Conservation (phyloP, 2,329 filamentous ascomycete species). For the Neonectria ditissima region DNA sequence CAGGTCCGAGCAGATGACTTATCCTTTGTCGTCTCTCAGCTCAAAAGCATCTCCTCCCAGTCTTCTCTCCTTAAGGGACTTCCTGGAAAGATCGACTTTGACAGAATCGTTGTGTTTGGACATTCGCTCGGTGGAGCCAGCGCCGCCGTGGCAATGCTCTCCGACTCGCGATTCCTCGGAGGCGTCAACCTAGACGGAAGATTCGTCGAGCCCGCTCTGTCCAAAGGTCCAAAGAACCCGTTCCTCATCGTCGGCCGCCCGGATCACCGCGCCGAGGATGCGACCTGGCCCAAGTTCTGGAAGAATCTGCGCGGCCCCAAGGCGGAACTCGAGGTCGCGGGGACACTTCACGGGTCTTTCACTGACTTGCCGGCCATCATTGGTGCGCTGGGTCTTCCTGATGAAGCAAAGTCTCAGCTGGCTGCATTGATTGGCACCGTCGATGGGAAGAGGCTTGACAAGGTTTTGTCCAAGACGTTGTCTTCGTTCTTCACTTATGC, state of each 20-base stretch:
- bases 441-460: conserved; percentile 31
- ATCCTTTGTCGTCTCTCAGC: conserved; percentile 52
- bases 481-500: conserved; percentile 37
- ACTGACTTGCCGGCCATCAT: conserved; percentile 48
- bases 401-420: neutral
- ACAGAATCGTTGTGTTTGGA: conserved; percentile 51
- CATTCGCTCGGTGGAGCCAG: conserved; percentile 56
- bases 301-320: conserved; percentile 41
- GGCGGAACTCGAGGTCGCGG: conserved; percentile 40
- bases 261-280: conserved; percentile 46
- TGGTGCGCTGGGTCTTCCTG: conserved; percentile 38
- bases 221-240: conserved; percentile 44
- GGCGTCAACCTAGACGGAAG: conserved; percentile 57
- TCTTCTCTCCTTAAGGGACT: conserved; percentile 35
- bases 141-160: conserved; percentile 47
- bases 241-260: conserved; percentile 49
- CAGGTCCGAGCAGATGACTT: conserved; percentile 53
- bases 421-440: conserved; percentile 26
- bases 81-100: conserved; percentile 42
- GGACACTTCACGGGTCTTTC: conserved; percentile 48
- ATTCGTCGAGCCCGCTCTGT: conserved; percentile 47
- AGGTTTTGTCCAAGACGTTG: conserved; percentile 37
- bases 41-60: conserved; percentile 38
- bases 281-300: conserved; percentile 49
- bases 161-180: conserved; percentile 49